Percentiles rank a stretch among this genome's conserved stretches.
Evolutionary conservation across 176 grass and related monocot genomes (phyloP).

Genomic region (Bolboschoenus planiculmis): DNA sequence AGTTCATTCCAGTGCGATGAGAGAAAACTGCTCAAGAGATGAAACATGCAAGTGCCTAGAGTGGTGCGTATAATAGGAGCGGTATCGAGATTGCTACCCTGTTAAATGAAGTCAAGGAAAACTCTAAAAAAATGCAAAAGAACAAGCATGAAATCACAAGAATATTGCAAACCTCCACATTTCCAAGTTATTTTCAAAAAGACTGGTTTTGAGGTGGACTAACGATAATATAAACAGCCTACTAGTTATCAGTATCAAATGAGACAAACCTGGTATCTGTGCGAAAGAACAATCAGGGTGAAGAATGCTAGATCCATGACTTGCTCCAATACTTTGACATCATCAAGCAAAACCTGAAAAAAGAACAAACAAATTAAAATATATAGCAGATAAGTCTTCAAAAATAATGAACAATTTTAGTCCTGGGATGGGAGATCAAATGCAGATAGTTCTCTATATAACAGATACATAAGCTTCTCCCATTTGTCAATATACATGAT

Average conservation of each 20-base stretch:
- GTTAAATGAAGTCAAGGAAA: constrained; percentile 29
- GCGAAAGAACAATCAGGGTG: constrained; percentile 67
- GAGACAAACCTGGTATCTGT: constrained; percentile 53
- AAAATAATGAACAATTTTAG: neutral
- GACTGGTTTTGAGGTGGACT: neutral
- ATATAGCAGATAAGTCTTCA: neutral
- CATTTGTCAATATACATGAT: neutral
- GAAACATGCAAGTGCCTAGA: constrained; percentile 68
- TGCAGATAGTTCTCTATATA: neutral
- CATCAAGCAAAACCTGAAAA: constrained; percentile 69
- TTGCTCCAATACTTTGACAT: constrained; percentile 85
- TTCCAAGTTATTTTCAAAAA: neutral
- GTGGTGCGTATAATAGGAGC: constrained; percentile 61
- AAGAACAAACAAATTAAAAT: constrained; percentile 30
- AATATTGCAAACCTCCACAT: constrained; percentile 8
- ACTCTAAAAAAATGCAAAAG: constrained; percentile 28
- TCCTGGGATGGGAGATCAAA: neutral
- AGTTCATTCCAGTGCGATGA: constrained; percentile 85
- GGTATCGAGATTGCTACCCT: constrained; percentile 53
- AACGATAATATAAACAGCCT: neutral
- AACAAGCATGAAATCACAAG: neutral
- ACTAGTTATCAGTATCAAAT: neutral
- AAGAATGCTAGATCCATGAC: constrained; percentile 87
- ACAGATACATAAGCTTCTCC: neutral
- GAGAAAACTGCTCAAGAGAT: constrained; percentile 77